These are phyloP conservation scores for Jimgerdemannia flammicorona DNA, from an alignment of 192 early-diverging fungal species.

Conservation along the genomic window DNA sequence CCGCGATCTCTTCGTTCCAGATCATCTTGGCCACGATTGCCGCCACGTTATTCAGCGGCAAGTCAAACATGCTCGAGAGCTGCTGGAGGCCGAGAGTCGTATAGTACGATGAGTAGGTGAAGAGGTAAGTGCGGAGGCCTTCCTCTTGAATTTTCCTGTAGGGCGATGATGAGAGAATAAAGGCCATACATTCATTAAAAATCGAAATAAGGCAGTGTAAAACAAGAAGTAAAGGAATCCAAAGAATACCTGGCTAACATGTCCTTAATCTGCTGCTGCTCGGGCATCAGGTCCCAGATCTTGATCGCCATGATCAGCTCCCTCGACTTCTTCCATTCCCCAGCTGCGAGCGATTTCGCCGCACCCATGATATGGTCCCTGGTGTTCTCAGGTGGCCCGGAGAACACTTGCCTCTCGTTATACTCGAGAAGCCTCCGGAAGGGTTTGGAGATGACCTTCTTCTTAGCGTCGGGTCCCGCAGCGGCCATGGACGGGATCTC, in stretches of 20 bases:
- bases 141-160: conserved; percentile 88
- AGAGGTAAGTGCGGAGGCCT: conserved; percentile 94
- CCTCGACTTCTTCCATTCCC: conserved; percentile 89
- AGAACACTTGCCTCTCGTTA: conserved; percentile 94
- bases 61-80: conserved; percentile 85
- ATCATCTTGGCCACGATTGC: conserved; percentile 92
- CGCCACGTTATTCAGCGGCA: conserved; percentile 60
- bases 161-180: neutral
- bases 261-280: conserved; percentile 79
- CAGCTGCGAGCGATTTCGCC: conserved; percentile 83
- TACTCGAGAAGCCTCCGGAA: conserved; percentile 94
- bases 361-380: conserved; percentile 99
- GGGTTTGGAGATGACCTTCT: conserved; percentile 78
- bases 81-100: conserved; percentile 81
- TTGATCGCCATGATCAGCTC: conserved; percentile 89
- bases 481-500: conserved; percentile 96
- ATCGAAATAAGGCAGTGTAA: neutral
- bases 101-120: conserved; percentile 89
- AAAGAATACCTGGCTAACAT: conserved; percentile 60
- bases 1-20: conserved; percentile 86
- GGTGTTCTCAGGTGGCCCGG: conserved; percentile 97
- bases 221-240: neutral
- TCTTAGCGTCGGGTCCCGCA: conserved; percentile 53
- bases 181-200: neutral
- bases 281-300: conserved; percentile 93